Conservation (phyloP, 1,284 basidiomycete species). For the Rhodotorula sp. region DNA sequence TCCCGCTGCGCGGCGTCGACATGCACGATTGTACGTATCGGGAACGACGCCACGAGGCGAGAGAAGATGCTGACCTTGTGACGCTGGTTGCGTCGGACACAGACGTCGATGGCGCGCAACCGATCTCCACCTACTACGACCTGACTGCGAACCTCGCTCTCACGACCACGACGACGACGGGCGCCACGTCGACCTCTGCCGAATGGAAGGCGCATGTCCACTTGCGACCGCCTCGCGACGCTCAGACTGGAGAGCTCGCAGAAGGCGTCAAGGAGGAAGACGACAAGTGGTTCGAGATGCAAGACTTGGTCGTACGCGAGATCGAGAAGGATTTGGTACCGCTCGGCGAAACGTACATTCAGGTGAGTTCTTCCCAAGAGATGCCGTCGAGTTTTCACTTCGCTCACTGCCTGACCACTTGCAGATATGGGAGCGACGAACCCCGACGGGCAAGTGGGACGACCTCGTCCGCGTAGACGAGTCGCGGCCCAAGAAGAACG, state of each 20-base stretch:
- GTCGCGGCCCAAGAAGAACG: constrained; percentile 22
- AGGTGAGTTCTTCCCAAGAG: constrained; percentile 57
- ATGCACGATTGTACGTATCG: constrained; percentile 73
- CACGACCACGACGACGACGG: constrained; percentile 60
- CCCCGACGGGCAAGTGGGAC: constrained; percentile 13
- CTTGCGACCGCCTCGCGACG: constrained; percentile 51
- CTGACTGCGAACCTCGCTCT: constrained; percentile 93
- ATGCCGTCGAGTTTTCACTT: background rate
- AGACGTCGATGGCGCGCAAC: constrained; percentile 72
- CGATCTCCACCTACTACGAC: constrained; percentile 77
- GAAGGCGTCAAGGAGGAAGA: constrained; percentile 58
- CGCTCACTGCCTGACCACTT: background rate
- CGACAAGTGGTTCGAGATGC: constrained; percentile 95
- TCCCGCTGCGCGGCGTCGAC: constrained; percentile 87
- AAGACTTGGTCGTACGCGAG: constrained; percentile 94
- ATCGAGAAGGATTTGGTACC: constrained; percentile 97
- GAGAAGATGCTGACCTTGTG: background rate
- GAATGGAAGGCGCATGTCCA: constrained; percentile 92
- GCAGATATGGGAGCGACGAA: constrained; percentile 37
- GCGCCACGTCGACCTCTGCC: constrained; percentile 79
- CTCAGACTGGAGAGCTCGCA: background rate
- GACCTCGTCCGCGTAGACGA: constrained; percentile 17
- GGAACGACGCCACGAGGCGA: background rate
- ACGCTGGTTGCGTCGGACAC: constrained; percentile 9
- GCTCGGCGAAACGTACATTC: constrained; percentile 90